Base-by-base conservation (phyloP, 371 early-diverging fungal species). In the Umbelopsis sp. region DNA sequence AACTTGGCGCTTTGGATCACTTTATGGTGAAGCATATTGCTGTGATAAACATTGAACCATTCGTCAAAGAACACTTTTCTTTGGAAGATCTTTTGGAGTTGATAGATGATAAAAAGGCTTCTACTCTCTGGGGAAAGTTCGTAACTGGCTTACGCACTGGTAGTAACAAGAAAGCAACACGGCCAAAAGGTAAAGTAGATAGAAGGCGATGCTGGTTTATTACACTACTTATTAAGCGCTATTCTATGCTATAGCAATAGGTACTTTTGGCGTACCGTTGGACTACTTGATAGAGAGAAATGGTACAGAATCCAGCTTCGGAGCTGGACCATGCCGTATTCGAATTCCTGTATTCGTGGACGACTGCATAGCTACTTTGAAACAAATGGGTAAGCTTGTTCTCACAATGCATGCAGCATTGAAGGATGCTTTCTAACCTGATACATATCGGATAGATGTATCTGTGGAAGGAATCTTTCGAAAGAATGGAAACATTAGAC, bases 381-480 rank as follows among this genome's bases (percentile, higher is more conserved):
- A 87, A 35, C 79, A 84, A 45, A 94, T 92, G 92, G 96, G 93
- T 91, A 89, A 73, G 85, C 12, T 41, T 41, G 20, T 22, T 57
- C 35, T 63, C 37, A 38, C 41, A 41, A 41, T 41, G 29, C 29
- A 29, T 3, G 29, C 29, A 4, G 29, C 29, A 29, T 1, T 29
- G 4, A 29, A 29, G 1, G 4, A 29, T 29, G 3, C 29, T 4
- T 29, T 29, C 29, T 29, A 1, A 29, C 29, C 29, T 3, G 4
- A 41, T 7, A 41, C 12, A 65, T 65, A 48, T 5, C 24, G 44
- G 3, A 29, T 69, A 72, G 77, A 96, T 72, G 83, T 97, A 83
- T 84, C 91, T 0, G 88, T 93, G 4, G 97, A 97, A 76, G 99
- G 99, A 10, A 92, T 97, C 11, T 98, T 98, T 84, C 88, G 99